Evolutionary conservation across 805 yeast genomes (phyloP).

Genomic region (Saccharomyces kudriavzevii): DNA sequence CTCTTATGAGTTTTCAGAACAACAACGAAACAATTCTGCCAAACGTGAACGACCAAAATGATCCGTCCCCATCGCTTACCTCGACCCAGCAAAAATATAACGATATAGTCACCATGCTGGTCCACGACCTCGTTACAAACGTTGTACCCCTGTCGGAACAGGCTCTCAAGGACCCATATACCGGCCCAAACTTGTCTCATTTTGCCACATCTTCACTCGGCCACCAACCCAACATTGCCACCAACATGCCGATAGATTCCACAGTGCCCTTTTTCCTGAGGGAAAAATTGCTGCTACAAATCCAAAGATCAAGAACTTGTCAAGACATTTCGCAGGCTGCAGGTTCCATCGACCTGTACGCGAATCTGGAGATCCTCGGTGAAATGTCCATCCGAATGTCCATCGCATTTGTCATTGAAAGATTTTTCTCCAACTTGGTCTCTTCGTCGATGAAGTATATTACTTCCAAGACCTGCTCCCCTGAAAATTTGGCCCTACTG

Average conservation of each 20-base stretch:
- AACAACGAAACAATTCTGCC: neutral
- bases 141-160: conserved; percentile 20
- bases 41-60: neutral
- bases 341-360: conserved; percentile 24
- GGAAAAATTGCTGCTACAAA: conserved; percentile 37
- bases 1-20: neutral
- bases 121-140: conserved; percentile 21
- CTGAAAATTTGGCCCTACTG: conserved; percentile 29
- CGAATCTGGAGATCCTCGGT: conserved; percentile 52
- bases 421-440: conserved; percentile 47
- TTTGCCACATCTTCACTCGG: conserved; percentile 25
- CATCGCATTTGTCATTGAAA: conserved; percentile 54
- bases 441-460: conserved; percentile 48
- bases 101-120: conserved; percentile 21
- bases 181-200: conserved; percentile 20
- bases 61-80: neutral
- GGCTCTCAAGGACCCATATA: conserved; percentile 12
- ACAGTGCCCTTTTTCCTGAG: conserved; percentile 18
- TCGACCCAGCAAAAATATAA: conserved; percentile 17
- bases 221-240: conserved; percentile 11
- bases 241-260: neutral
- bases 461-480: conserved; percentile 36
- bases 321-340: conserved; percentile 34
- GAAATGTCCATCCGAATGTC: conserved; percentile 46
- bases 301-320: conserved; percentile 60